Conservation (phyloP, 2,329 filamentous ascomycete species). For the Fusarium sambucinum region DNA sequence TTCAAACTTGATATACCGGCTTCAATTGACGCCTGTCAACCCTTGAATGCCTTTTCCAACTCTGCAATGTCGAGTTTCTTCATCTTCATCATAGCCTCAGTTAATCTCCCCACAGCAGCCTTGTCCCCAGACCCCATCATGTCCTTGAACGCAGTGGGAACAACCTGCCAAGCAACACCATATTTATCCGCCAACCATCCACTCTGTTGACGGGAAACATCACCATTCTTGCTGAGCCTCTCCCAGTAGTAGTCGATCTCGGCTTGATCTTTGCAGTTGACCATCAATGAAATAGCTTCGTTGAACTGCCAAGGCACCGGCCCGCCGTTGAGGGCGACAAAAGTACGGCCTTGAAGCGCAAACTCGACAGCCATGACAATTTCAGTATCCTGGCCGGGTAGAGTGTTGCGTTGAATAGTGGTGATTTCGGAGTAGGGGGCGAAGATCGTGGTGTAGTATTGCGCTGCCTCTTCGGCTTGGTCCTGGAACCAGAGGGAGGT, state of each 20-base stretch:
- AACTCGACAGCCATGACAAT: constrained; percentile 55
- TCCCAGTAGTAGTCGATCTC: constrained; percentile 63
- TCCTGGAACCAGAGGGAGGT: constrained; percentile 58
- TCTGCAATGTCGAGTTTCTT: constrained; percentile 58
- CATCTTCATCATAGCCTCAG: constrained; percentile 57
- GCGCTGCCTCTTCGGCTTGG: constrained; percentile 57
- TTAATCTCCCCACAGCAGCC: constrained; percentile 50
- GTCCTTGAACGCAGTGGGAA: constrained; percentile 54
- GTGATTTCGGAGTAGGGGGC: constrained; percentile 54
- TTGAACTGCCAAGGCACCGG: constrained; percentile 55
- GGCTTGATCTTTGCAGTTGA: constrained; percentile 59
- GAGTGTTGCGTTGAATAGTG: constrained; percentile 49
- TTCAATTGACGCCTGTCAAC: constrained; percentile 17
- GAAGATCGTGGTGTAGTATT: constrained; percentile 58
- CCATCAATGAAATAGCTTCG: constrained; percentile 58
- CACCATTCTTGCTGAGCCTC: constrained; percentile 56
- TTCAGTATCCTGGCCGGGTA: constrained; percentile 49
- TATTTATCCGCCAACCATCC: constrained; percentile 62
- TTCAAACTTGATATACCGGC: no score
- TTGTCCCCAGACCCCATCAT: constrained; percentile 52
- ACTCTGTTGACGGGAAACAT: constrained; percentile 54
- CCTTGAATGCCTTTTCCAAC: constrained; percentile 52
- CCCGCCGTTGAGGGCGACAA: constrained; percentile 60
- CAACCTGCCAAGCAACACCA: constrained; percentile 62
- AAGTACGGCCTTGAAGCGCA: constrained; percentile 55